Base-by-base conservation (phyloP, 2,329 filamentous ascomycete genomes). In the Curvularia sp. region DNA sequence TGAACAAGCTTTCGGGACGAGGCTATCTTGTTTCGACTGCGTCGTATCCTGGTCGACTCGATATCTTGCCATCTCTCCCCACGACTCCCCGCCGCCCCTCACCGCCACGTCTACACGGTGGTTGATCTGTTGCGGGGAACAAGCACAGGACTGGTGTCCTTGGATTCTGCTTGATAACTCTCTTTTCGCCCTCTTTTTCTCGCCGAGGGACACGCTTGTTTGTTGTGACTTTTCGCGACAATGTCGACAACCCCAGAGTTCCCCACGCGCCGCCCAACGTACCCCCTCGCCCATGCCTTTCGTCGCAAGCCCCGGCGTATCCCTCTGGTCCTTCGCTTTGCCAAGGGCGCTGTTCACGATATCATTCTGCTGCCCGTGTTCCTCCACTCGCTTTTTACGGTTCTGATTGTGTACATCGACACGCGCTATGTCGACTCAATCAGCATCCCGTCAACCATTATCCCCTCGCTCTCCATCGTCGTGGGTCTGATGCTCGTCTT, bases 401-500 rank as follows among this genome's bases (percentile, higher is more conserved):
- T 82, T 1, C 72, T 86, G 2, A 80, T 89, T 53, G 84, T 87
- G 30, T 87, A 82, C 65, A 73, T 87, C 55, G 85, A 88, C 69
- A 70, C 66, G 2, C 78, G 78, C 52, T 79, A 82, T 66, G 80
- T 84, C 58, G 74, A 74, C 15, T 73, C 82, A 53, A 79, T 88
- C 33, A 83, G 81, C 39, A 79, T 89, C 35, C 86, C 87, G 8
- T 80, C 80, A 48, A 84, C 79, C 63, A 88, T 88, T 61, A 86
- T 89, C 44, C 86, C 87, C 1, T 85, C 82, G 13, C 77, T 89
- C 1, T 86, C 84, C 33, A 89, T 89, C 55, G 87, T 89, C 50
- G 86, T 89, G 2, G 87, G 87, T 67, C 73, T 89, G 41, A 88
- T 89, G 82, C 84, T 89, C 33, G 87, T 89, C 28, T 89, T 89